These are phyloP conservation scores for Pythium phragmitis DNA, from an alignment of 352 stramenopile species.

Conservation along the genomic window DNA sequence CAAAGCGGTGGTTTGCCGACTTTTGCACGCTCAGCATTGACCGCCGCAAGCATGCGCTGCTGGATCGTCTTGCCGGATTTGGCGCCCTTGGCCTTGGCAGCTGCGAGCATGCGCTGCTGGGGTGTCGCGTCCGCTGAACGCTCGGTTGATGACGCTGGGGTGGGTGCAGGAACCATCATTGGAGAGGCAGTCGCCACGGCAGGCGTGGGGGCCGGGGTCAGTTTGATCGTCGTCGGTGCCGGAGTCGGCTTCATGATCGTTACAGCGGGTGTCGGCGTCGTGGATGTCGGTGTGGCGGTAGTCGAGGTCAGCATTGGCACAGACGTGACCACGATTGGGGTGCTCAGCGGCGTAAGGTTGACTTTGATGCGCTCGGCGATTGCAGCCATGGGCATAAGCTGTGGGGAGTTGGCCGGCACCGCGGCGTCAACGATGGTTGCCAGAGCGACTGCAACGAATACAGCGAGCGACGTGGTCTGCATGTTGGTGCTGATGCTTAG, in stretches of 20 bases:
- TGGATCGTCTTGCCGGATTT: conserved; percentile 12
- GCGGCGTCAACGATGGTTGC: conserved; percentile 9
- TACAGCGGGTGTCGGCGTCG: neutral
- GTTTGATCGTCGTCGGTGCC: neutral
- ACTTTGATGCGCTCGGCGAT: conserved; percentile 45
- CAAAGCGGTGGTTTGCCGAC: conserved; percentile 23
- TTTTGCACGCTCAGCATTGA: conserved; percentile 52
- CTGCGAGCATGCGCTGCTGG: no score
- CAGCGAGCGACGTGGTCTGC: conserved; percentile 10
- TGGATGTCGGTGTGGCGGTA: neutral
- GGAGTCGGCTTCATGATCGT: no score
- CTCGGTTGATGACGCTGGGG: neutral
- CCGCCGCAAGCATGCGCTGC: conserved; percentile 41
- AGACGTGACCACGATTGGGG: neutral
- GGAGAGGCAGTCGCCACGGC: neutral
- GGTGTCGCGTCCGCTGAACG: no score
- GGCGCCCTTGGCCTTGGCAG: neutral
- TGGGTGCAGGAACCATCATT: neutral
- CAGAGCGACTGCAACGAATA: conserved; percentile 2
- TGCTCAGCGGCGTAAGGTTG: conserved; percentile 33
- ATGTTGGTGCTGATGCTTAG: neutral
- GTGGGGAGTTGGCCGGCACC: conserved; percentile 21
- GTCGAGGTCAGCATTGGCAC: conserved; percentile 1
- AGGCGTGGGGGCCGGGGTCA: neutral
- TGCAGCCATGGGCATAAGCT: conserved; percentile 44